Base-by-base conservation (phyloP, 2,329 filamentous ascomycete genomes). In the Fusarium falciforme region DNA sequence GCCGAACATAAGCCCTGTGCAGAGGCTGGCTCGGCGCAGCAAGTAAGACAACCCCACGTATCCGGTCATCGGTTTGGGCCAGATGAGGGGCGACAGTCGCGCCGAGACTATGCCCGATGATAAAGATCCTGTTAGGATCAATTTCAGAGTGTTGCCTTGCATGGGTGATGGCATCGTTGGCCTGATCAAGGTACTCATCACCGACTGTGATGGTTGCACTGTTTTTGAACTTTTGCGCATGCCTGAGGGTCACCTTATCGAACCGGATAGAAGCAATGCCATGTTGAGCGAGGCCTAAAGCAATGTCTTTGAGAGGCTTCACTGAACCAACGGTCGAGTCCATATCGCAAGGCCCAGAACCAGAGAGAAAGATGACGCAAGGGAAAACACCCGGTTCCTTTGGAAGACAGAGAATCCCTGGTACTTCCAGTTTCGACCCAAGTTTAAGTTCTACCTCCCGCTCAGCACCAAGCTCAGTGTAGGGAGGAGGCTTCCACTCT, bases 111-210 rank as follows among this genome's bases (percentile, higher is more conserved):
- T 66, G 64, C 1, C 64, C 64, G 22, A 66, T 29, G 25, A 66
- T 25, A 35, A 61, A 66, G 10, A 61, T 52, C 20, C 22, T 12
- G 8, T 40, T 6, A 27, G 36, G 8, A 11, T 66, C 57, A 40
- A 66, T 61, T 9, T 66, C 64, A 5, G 38, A 17, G 40, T 61
- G 55, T 14, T 20, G 17, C 12, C 4, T n/a, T 7, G 55, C 64
- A 6, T 66, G 25, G 1, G 17, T 2, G 7, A 66, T 52, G 12
- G 64, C 64, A 35, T 40, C 42, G 7, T n/a, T 36, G 27, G 57
- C 64, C 16, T 66, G 64, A 4, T 66, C 55, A 9, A 66, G 20
- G 20, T 66, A 66, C 25, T 66, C 64, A 8, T 66, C 64, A 1
- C 25, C 20, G 2, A 66, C 29, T 2, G 57, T 49, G 6, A 66